phyloP scores from a whole-genome alignment of 2,329 filamentous ascomycete genomes.

The Aspergillus sp. region DNA sequence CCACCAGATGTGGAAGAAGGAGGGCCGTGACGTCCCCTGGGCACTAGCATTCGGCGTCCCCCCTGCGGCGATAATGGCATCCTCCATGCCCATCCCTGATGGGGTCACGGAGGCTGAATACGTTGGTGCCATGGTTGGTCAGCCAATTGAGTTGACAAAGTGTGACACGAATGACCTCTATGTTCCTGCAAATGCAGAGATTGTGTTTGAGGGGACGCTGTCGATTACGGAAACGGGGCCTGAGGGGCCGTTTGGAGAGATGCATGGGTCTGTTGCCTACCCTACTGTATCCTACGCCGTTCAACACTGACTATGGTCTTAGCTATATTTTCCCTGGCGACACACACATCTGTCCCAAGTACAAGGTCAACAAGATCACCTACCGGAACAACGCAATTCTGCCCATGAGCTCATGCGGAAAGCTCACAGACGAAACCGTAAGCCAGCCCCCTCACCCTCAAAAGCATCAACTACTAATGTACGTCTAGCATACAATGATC shows the following conservation, averaged over 20 bases:
- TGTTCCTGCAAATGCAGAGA: constrained; percentile 57
- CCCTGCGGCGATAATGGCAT: constrained; percentile 55
- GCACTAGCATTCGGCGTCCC: constrained; percentile 55
- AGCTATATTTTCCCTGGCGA: constrained; percentile 51
- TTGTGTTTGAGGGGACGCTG: constrained; percentile 56
- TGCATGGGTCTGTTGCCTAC: constrained; percentile 37
- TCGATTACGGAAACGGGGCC: constrained; percentile 49
- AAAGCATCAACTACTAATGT: neutral
- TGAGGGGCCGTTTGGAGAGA: constrained; percentile 58
- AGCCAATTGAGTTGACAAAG: constrained; percentile 54
- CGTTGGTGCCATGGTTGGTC: constrained; percentile 53
- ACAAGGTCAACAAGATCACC: constrained; percentile 54
- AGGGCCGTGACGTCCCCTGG: constrained; percentile 53
- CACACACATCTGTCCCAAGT: constrained; percentile 43
- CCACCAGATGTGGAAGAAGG: constrained; percentile 52
- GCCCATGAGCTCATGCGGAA: constrained; percentile 50
- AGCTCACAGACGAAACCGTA: constrained; percentile 52
- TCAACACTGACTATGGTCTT: neutral
- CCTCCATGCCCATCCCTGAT: constrained; percentile 55
- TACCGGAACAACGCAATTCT: constrained; percentile 55
- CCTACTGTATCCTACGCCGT: neutral
- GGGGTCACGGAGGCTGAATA: constrained; percentile 56
- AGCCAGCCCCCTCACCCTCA: constrained; percentile 17
- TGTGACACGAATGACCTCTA: constrained; percentile 57
- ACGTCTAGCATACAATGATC: constrained; percentile 42